Conservation (phyloP, 2,329 filamentous ascomycete species). For the Exophiala xenobiotica region DNA sequence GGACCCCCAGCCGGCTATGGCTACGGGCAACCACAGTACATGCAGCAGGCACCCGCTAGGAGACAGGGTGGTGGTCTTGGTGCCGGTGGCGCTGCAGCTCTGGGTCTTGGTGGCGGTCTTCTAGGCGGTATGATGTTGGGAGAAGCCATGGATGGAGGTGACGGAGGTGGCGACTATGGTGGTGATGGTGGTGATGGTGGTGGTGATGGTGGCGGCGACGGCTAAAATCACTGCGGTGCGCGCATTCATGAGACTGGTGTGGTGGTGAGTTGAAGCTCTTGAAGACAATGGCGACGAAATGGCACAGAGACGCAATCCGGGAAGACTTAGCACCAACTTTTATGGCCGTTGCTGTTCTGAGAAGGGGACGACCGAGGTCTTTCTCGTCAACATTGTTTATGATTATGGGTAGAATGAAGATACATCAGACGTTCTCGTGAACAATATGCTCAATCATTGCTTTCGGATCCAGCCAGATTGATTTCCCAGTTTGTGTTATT, state of each 20-base stretch:
- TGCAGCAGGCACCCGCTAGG: constrained; percentile 44
- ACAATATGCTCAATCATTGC: too few species aligned
- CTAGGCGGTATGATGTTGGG: constrained; percentile 73
- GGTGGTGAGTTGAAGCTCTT: too few species aligned
- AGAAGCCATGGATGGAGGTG: constrained; percentile 62
- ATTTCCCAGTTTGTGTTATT: too few species aligned
- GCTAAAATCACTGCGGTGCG: not conserved
- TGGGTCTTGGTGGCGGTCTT: constrained; percentile 79
- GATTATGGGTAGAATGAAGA: too few species aligned
- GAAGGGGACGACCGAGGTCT: too few species aligned
- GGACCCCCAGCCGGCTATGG: constrained; percentile 37
- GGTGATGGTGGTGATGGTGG: constrained; percentile 29
- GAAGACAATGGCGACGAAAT: too few species aligned
- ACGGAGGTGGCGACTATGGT: constrained; percentile 38
- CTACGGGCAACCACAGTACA: constrained; percentile 17
- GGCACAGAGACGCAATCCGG: too few species aligned
- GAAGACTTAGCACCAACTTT: too few species aligned
- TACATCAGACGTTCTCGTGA: too few species aligned
- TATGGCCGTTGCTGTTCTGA: too few species aligned
- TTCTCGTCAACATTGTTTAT: too few species aligned
- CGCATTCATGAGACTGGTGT: not conserved
- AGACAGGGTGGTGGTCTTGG: constrained; percentile 55
- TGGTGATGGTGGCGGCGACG: constrained; percentile 8
- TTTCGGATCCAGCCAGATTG: too few species aligned
- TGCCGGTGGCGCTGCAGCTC: constrained; percentile 68